Evolutionary conservation across 805 yeast genomes (phyloP).

Genomic region (Priceomyces haplophilus): DNA sequence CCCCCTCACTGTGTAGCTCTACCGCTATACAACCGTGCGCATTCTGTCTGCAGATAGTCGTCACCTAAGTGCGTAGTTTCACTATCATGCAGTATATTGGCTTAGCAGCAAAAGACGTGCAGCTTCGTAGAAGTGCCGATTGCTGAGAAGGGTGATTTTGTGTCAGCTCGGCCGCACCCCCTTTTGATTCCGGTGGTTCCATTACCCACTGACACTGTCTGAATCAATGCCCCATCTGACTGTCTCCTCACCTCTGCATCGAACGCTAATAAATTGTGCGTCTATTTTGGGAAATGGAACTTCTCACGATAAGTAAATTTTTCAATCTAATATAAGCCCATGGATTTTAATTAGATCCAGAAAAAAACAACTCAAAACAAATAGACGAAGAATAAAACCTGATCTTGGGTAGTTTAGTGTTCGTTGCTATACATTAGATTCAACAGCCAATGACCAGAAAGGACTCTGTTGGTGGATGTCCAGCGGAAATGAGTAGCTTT

Average conservation of each 20-base stretch:
- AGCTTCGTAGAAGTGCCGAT: not conserved
- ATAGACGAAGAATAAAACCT: not conserved
- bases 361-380: not conserved
- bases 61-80: not conserved
- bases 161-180: not conserved
- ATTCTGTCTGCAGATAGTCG: not conserved
- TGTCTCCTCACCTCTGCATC: constrained; percentile 5
- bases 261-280: not conserved
- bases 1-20: not conserved
- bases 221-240: not conserved
- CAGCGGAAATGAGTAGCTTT: not conserved
- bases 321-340: constrained; percentile 2
- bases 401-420: too few relatives aligned
- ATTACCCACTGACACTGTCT: not conserved
- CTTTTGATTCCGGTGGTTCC: not conserved
- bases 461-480: not conserved
- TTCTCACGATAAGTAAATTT: constrained; percentile 5
- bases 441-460: constrained; percentile 2
- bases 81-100: not conserved
- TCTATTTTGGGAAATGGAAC: not conserved
- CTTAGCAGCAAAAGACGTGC: not conserved
- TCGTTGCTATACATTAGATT: not conserved
- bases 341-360: not conserved
- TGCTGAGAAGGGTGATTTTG: not conserved
- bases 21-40: not conserved